Evolutionary conservation across 345 rosid species (phyloP), one percentile per base, ranked within the genome.

Genomic region (Eucalyptus urophylla): DNA sequence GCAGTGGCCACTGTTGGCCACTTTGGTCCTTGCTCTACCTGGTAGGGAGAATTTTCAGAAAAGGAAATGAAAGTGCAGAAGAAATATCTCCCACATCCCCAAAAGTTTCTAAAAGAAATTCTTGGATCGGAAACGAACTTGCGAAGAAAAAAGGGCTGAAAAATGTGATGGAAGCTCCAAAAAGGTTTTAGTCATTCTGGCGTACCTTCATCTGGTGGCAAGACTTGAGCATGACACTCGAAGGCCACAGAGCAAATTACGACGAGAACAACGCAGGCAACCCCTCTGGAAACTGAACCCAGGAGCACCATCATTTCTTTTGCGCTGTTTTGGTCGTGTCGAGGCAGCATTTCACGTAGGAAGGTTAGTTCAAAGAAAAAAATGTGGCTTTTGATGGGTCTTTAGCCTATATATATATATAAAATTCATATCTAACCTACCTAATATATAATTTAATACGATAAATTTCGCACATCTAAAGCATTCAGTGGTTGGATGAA

Each of bases 171-270:
- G 25, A 19, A 37, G 83, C 44, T 33, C 44, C 25, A 10, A 72
- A 50, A 9, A 50, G 5, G 40, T 65, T 27, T 16, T 51, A 5
- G 81, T 72, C 14, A 6, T 72, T 10, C 45, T 37, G 25, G 45
- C 45, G 40, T 72, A 94, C 98, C 98, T 95, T 96, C 97, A 40
- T 93, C 94, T 4, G 53, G 90, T 15, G 97, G 95, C 88, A 95
- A 89, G 60, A 89, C 91, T 89, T 91, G 95, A 92, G 95, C 95
- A 80, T 86, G 89, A 51, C 93, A 92, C 89, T 93, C 92, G 29
- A 92, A 88, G 44, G 76, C 87, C 11, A 31, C 72, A 27, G 85
- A 91, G 88, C 90, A 92, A 45, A 88, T 89, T 89, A 92, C 85
- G 69, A 91, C 33, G 88, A 92, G 53, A 88, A 94, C 85, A 90